phyloP scores from a whole-genome alignment of 139 green algal genomes.

The Chlamydomonas sphaeroides region DNA sequence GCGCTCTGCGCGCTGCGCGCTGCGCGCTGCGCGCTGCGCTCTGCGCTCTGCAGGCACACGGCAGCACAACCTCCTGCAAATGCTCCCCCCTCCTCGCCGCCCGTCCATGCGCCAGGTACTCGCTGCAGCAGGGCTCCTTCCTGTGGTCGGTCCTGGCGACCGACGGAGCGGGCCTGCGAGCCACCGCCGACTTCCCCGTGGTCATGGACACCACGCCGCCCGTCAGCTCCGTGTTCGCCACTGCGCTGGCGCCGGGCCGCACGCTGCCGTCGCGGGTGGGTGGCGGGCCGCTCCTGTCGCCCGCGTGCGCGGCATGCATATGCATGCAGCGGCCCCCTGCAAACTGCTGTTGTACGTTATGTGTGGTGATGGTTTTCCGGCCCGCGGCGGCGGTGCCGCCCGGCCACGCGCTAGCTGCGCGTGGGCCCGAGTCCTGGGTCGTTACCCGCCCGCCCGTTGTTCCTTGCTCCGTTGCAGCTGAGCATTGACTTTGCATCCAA shows the following conservation, averaged over 20 bases:
- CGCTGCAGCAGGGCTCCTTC: slow-evolving; percentile 17
- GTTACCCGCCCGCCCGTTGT: too few relatives aligned
- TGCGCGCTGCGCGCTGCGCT: too few relatives aligned
- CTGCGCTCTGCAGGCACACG: too few relatives aligned
- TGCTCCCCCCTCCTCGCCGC: too few relatives aligned
- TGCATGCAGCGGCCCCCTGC: too few relatives aligned
- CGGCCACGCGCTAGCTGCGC: neutral
- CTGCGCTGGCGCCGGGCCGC: neutral
- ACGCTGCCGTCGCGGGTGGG: slow-evolving; percentile 6
- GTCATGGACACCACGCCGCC: slow-evolving; percentile 4
- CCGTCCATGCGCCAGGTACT: too few relatives aligned
- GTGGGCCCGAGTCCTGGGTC: too few relatives aligned
- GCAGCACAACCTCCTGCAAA: too few relatives aligned
- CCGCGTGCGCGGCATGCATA: too few relatives aligned
- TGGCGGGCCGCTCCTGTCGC: too few relatives aligned
- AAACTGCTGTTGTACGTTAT: neutral
- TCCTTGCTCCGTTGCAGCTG: neutral
- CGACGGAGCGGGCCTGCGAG: neutral
- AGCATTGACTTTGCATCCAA: neutral
- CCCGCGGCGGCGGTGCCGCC: too few relatives aligned
- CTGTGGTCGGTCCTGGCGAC: neutral
- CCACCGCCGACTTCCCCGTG: neutral
- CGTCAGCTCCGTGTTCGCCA: neutral
- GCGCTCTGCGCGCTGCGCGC: too few relatives aligned
- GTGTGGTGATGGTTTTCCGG: neutral